phyloP scores from a whole-genome alignment of 176 grass and related monocot genomes.

The Triticum urartu region DNA sequence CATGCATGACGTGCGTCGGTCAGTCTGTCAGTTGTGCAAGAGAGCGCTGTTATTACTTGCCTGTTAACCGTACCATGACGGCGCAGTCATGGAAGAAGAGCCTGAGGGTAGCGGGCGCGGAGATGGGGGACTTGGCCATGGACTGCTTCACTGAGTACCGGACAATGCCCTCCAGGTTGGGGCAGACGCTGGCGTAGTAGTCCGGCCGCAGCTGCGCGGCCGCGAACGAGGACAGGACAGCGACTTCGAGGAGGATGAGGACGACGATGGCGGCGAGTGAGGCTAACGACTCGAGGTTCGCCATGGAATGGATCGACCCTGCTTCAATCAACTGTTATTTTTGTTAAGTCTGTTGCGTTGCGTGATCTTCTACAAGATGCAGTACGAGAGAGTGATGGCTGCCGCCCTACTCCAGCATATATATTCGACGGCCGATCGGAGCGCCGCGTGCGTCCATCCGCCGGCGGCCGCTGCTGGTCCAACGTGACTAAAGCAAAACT shows the following conservation, averaged over 20 bases:
- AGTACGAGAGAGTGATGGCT: no score
- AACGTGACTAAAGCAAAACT: background rate
- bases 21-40: no score
- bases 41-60: background rate
- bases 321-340: background rate
- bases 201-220: slow-evolving; percentile 15
- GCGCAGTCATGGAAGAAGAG: slow-evolving; percentile 82
- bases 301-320: slow-evolving; percentile 8
- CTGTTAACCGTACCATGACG: slow-evolving; percentile 28
- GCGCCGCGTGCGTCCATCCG: no score
- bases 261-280: no score
- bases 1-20: no score
- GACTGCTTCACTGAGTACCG: slow-evolving; percentile 34
- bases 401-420: background rate
- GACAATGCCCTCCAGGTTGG: slow-evolving; percentile 51
- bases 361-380: no score
- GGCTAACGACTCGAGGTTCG: background rate
- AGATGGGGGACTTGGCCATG: slow-evolving; percentile 39
- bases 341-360: background rate
- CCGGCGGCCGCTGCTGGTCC: no score
- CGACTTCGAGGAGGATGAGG: background rate
- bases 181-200: slow-evolving; percentile 52
- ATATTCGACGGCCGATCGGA: no score
- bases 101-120: slow-evolving; percentile 50
- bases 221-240: background rate